These are phyloP conservation scores for Ceratobasidium sp. DNA, from an alignment of 1,284 basidiomycete species.

Conservation along the genomic window DNA sequence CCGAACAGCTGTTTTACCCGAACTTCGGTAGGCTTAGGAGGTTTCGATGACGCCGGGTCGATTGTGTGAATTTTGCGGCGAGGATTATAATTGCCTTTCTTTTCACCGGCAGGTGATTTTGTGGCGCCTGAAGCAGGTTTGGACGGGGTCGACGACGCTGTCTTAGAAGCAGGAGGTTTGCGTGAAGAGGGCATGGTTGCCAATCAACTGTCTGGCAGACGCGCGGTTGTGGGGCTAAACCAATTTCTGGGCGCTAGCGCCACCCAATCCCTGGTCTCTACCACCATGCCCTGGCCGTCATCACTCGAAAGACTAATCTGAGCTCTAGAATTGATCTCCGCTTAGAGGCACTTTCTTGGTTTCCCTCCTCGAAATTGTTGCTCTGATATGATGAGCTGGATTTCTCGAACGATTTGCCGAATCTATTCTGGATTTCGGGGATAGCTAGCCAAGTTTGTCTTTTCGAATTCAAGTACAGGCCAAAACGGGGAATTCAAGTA, in stretches of 20 bases:
- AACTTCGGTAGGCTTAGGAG: slow-evolving; percentile 69
- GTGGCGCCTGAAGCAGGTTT: not conserved
- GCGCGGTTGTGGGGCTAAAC: slow-evolving; percentile 3
- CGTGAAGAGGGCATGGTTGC: slow-evolving; percentile 17
- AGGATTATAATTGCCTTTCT: slow-evolving; percentile 40
- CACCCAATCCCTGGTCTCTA: too few species aligned
- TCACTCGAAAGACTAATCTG: too few species aligned
- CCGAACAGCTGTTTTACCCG: slow-evolving; percentile 79
- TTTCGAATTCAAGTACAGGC: too few species aligned
- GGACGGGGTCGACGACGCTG: not conserved
- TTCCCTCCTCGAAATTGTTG: too few species aligned
- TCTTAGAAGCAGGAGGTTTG: slow-evolving; percentile 14
- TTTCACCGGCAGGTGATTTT: slow-evolving; percentile 15
- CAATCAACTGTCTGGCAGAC: not conserved
- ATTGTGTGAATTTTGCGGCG: slow-evolving; percentile 40
- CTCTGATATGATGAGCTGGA: too few species aligned
- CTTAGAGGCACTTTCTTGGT: too few species aligned
- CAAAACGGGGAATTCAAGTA: too few species aligned
- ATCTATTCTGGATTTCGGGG: too few species aligned
- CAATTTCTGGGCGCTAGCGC: slow-evolving; percentile 2
- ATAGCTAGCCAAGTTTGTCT: too few species aligned
- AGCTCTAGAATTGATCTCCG: too few species aligned
- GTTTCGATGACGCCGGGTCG: slow-evolving; percentile 59
- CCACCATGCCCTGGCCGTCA: too few species aligned
- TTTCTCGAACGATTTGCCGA: too few species aligned